These are phyloP conservation scores for Botrytis pseudocinerea DNA, from an alignment of 2,329 filamentous ascomycete species.

Conservation along the genomic window DNA sequence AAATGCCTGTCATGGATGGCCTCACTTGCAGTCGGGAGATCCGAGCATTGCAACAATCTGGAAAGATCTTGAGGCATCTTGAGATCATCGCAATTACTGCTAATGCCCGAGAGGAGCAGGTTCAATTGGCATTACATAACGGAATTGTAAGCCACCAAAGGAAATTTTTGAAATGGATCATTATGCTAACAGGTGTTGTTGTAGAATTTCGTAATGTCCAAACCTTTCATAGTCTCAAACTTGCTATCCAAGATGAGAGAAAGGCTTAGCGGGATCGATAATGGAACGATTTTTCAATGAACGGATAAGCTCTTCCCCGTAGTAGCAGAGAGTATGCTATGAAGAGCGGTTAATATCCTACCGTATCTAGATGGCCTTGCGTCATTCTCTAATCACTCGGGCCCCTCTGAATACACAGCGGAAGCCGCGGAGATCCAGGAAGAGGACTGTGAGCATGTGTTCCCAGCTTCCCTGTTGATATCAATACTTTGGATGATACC, in stretches of 20 bases:
- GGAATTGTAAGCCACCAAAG: slow-evolving; percentile 19
- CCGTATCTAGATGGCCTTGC: not conserved
- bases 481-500: not conserved
- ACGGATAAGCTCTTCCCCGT: not conserved
- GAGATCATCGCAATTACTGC: slow-evolving; percentile 41
- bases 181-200: not conserved
- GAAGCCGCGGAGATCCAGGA: not conserved
- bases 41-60: slow-evolving; percentile 56
- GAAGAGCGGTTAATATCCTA: not conserved
- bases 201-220: slow-evolving; percentile 33
- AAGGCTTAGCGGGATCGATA: slow-evolving; percentile 23
- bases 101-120: slow-evolving; percentile 38
- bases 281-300: slow-evolving; percentile 12
- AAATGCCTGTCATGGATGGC: slow-evolving; percentile 75
- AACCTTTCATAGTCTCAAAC: slow-evolving; percentile 32
- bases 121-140: slow-evolving; percentile 21
- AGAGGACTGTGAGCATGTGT: not conserved
- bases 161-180: not conserved
- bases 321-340: too few species aligned
- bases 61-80: slow-evolving; percentile 50
- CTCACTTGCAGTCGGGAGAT: slow-evolving; percentile 66
- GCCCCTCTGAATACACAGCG: too few species aligned
- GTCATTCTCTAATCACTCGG: not conserved
- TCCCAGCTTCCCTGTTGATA: not conserved
- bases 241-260: slow-evolving; percentile 32